Conservation (phyloP, 176 grass and related monocot genomes). For the Triticum turgidum region DNA sequence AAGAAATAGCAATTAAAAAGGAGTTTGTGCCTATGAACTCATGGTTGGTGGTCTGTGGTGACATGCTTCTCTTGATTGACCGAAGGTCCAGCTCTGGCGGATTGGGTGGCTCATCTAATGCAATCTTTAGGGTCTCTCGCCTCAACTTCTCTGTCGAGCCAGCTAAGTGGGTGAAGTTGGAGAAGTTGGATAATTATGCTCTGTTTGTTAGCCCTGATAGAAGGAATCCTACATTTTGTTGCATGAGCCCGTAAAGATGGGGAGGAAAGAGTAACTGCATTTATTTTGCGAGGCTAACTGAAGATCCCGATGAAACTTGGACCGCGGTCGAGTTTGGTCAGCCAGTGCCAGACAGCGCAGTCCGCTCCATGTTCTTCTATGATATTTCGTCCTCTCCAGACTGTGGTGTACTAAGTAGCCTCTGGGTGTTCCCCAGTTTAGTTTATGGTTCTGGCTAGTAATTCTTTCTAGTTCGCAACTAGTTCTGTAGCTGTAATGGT, state of each 20-base stretch:
- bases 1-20: neutral
- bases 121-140: neutral
- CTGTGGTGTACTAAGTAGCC: neutral
- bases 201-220: neutral
- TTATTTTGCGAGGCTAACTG: neutral
- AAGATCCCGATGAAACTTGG: neutral
- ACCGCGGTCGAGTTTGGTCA: neutral
- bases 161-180: neutral
- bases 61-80: neutral
- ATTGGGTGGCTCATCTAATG: neutral
- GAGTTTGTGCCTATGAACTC: neutral
- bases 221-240: neutral
- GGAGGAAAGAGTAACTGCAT: neutral
- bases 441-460: neutral
- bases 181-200: neutral
- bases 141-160: neutral
- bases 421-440: slow-evolving; percentile 12
- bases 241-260: neutral
- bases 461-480: neutral
- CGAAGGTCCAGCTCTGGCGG: neutral
- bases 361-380: neutral
- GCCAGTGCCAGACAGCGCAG: neutral
- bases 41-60: neutral
- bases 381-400: neutral
- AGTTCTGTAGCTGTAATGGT: neutral